These are phyloP conservation scores for Pouteria campechiana DNA, from an alignment of 179 eudicot species.

Conservation along the genomic window DNA sequence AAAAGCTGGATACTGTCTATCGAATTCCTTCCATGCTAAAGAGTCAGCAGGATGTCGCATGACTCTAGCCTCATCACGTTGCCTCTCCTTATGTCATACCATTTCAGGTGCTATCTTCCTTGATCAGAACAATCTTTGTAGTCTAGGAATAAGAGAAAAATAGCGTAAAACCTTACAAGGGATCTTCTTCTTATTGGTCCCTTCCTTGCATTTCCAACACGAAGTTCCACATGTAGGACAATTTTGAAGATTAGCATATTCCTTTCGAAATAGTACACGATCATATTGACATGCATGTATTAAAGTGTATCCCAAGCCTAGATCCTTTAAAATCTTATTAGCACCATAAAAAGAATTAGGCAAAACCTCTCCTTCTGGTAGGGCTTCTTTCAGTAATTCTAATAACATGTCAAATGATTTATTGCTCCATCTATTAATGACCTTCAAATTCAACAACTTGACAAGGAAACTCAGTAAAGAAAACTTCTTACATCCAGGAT, in stretches of 20 bases:
- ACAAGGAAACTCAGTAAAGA: too few species aligned
- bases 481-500: too few species aligned
- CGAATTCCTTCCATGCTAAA: constrained; percentile 10
- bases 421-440: too few species aligned
- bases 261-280: constrained; percentile 12
- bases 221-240: constrained; percentile 6
- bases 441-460: too few species aligned
- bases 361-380: too few species aligned
- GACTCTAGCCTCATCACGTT: constrained; percentile 2
- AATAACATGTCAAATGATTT: too few species aligned
- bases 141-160: constrained; percentile 12
- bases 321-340: too few species aligned
- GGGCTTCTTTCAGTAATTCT: too few species aligned
- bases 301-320: constrained; percentile 7
- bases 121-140: constrained; percentile 5
- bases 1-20: neutral
- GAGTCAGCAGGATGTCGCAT: constrained; percentile 9
- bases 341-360: too few species aligned
- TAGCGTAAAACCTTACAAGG: constrained; percentile 10
- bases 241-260: neutral
- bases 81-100: constrained; percentile 11
- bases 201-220: constrained; percentile 1
- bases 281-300: constrained; percentile 11
- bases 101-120: neutral
- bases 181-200: neutral